Evolutionary conservation across 2,329 filamentous ascomycete genomes (phyloP).

Genomic region (Calonectria montana): DNA sequence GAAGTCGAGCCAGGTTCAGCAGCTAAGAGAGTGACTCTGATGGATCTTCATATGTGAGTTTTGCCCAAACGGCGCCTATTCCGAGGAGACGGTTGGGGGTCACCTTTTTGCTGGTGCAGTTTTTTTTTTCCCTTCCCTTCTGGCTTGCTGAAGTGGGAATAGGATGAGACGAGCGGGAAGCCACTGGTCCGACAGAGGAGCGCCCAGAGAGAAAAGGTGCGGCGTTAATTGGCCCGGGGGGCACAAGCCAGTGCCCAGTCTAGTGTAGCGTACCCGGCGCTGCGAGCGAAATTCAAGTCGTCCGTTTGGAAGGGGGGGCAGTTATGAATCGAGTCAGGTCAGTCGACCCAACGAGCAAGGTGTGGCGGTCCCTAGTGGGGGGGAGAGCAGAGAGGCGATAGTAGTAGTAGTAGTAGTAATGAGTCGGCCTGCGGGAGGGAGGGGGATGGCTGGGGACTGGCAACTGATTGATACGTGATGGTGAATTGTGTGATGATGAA

Average conservation of each 20-base stretch:
- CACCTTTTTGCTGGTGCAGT: not conserved
- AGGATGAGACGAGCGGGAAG: not conserved
- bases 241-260: slow-evolving; percentile 13
- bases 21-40: slow-evolving; percentile 3
- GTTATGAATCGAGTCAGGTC: slow-evolving; percentile 40
- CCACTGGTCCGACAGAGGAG: not conserved
- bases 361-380: slow-evolving; percentile 26
- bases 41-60: not conserved
- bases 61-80: slow-evolving; percentile 16
- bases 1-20: not conserved
- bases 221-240: slow-evolving; percentile 14
- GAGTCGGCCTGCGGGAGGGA: not conserved
- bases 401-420: not conserved
- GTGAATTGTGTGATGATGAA: not conserved
- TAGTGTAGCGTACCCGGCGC: slow-evolving; percentile 24
- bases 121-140: not conserved
- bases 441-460: not conserved
- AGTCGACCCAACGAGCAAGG: slow-evolving; percentile 34
- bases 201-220: slow-evolving; percentile 5
- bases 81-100: slow-evolving; percentile 16
- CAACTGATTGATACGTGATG: not conserved
- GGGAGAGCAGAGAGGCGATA: not conserved
- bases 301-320: slow-evolving; percentile 16
- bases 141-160: slow-evolving; percentile 6
- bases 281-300: slow-evolving; percentile 25